Evolutionary conservation across 164 flowering plant genomes (phyloP).

Genomic region (Stephania japonica): DNA sequence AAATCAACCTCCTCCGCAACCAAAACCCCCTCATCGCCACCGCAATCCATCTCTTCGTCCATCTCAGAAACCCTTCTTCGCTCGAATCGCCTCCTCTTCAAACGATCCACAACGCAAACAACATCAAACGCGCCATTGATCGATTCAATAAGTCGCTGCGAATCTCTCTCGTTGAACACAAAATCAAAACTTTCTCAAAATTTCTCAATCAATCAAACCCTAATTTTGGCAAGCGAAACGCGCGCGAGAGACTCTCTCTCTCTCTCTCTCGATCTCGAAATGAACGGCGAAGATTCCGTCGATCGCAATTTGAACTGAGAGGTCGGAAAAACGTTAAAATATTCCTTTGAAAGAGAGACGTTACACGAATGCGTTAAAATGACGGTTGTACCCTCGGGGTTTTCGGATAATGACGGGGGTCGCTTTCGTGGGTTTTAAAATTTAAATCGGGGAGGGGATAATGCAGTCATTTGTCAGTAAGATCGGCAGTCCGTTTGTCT

Average conservation of each 20-base stretch:
- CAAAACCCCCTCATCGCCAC: conserved; percentile 21
- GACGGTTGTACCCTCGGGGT: conserved; percentile 13
- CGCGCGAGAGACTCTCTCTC: neutral
- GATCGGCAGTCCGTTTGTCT: conserved; percentile 12
- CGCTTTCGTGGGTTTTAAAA: conserved; percentile 3
- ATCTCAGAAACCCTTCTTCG: conserved; percentile 17
- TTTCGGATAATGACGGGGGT: neutral
- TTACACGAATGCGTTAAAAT: neutral
- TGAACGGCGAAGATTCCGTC: conserved; percentile 22
- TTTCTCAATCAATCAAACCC: conserved; percentile 17
- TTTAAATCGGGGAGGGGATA: conserved; percentile 14
- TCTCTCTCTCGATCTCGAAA: neutral
- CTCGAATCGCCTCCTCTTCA: neutral
- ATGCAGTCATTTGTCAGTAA: conserved; percentile 9
- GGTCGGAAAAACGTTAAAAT: neutral
- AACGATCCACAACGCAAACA: no score
- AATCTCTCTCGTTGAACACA: neutral
- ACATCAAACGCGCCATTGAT: no score
- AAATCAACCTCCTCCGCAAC: conserved; percentile 52
- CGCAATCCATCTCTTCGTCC: conserved; percentile 54
- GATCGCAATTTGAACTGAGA: conserved; percentile 12
- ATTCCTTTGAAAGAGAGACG: conserved; percentile 1
- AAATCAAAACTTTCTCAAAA: no score
- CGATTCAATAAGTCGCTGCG: neutral
- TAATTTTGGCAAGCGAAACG: conserved; percentile 14